Base-by-base conservation (phyloP, 208 protist genomes). In the Vickermania ingenoplastis region DNA sequence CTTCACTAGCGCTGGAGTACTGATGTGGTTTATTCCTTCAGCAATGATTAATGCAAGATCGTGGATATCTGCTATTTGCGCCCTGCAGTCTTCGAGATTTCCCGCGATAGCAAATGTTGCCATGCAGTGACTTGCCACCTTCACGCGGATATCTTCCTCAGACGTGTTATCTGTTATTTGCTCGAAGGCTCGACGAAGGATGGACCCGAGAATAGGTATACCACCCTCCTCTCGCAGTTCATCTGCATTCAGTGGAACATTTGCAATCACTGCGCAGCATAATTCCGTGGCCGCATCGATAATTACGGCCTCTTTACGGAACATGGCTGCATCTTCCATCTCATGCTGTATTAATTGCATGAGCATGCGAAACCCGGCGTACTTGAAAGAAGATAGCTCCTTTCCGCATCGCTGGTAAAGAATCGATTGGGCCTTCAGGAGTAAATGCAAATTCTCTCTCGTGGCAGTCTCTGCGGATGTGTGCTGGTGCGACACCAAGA, bases 151-250 rank as follows among this genome's bases (percentile, higher is more conserved):
- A 3, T 79, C 63, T 0, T 57, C 58, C 30, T 94, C 83, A 1
- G 24, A 69, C 2, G 54, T 45, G 1, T 54, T 71, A 21, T 67
- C 65, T 0, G 72, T 87, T 24, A 97, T 65, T 45, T 74, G 52
- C 5, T 91, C 84, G 59, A 91, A 82, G 70, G 84, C 95, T 27
- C 85, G 80, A 2, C 58, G 61, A 27, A 89, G 65, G 2, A 94
- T 79, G 7, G 65, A 49, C 1, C 75, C 63, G 2, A 96, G 73
- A 7, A 96, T 65, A 21, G 80, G 80, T 3, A 97, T 81, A 27
- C 93, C 95, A 56, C 88, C 89, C 51, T 97, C 89, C 52, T 92
- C 78, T 48, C 85, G 83, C 41, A 98, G 76, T 58, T 97, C 96
- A 57, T 97, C 91, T 7, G 92, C 82, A 61, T 98, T 98, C 1